Conservation (phyloP, 208 protist genomes). For the Herpetomonas tarakana region DNA sequence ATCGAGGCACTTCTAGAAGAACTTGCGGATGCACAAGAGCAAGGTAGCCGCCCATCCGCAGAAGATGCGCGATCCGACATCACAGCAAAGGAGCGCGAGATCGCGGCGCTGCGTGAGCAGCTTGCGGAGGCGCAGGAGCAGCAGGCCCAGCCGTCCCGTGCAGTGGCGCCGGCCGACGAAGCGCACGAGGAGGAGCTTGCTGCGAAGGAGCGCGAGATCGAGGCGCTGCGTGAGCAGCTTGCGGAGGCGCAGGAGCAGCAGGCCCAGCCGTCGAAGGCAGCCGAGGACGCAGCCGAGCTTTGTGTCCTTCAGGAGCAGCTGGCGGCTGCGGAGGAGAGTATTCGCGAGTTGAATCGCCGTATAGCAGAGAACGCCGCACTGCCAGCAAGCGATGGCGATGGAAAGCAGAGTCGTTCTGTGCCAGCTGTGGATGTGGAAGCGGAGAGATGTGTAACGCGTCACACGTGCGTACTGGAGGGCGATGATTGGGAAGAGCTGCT, state of each 20-base stretch:
- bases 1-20: not conserved
- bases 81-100: not conserved
- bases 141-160: not conserved
- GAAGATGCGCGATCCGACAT: constrained; percentile 4
- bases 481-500: constrained; percentile 29
- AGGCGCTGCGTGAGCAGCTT: constrained; percentile 1
- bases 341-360: not conserved
- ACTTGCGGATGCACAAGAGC: not conserved
- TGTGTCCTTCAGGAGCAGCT: not conserved
- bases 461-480: constrained; percentile 14
- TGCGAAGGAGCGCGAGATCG: not conserved
- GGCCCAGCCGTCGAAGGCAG: not conserved
- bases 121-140: constrained; percentile 1
- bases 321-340: not conserved
- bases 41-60: not conserved
- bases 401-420: constrained; percentile 8
- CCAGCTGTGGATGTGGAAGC: constrained; percentile 7
- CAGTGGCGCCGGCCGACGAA: not conserved
- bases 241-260: constrained; percentile 1
- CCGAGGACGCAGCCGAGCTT: too few relatives aligned
- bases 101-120: constrained; percentile 9
- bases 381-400: not conserved
- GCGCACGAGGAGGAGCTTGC: not conserved
- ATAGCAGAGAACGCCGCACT: not conserved
- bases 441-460: constrained; percentile 8